A percentile compares a stretch with the other conserved stretches of the same genome.
phyloP scores from a whole-genome alignment of 148 eudicot genomes.

The Fagopyrum homotropicum region DNA sequence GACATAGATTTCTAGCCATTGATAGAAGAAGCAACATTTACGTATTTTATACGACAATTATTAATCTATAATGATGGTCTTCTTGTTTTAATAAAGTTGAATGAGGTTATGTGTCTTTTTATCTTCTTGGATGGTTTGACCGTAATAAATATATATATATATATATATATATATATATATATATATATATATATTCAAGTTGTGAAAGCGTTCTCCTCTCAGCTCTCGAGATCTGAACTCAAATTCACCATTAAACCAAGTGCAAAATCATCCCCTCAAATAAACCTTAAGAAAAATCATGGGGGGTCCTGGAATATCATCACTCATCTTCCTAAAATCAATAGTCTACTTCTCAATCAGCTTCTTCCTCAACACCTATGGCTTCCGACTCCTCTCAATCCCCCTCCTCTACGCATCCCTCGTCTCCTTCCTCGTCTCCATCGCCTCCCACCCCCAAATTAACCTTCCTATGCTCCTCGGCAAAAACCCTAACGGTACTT shows the following conservation, averaged over 20 bases:
- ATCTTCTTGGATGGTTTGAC: too few relatives aligned
- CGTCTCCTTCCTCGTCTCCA: constrained; percentile 52
- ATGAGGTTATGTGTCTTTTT: too few relatives aligned
- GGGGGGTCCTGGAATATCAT: constrained; percentile 59
- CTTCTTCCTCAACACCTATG: constrained; percentile 28
- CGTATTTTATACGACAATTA: too few relatives aligned
- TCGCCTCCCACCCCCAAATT: constrained; percentile 66
- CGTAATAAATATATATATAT: too few relatives aligned
- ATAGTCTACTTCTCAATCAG: constrained; percentile 35
- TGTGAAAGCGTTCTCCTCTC: background rate
- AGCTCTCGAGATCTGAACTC: background rate
- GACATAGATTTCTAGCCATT: too few relatives aligned
- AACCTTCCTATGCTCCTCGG: constrained; percentile 75
- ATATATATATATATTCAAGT: background rate
- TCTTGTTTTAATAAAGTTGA: too few relatives aligned
- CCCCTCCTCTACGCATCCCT: constrained; percentile 76
- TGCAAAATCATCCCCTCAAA: too few relatives aligned
- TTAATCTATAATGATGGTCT: too few relatives aligned
- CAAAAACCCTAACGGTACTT: constrained; percentile 58
- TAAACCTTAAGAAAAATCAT: background rate
- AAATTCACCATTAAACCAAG: background rate
- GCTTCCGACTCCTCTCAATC: constrained; percentile 40
- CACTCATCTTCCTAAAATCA: constrained; percentile 50
- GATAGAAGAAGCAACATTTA: too few relatives aligned
- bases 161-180: too few relatives aligned